Evolutionary conservation across 345 rosid species (phyloP), one percentile per base, ranked within the genome.

Genomic region (Barbarea vulgaris): DNA sequence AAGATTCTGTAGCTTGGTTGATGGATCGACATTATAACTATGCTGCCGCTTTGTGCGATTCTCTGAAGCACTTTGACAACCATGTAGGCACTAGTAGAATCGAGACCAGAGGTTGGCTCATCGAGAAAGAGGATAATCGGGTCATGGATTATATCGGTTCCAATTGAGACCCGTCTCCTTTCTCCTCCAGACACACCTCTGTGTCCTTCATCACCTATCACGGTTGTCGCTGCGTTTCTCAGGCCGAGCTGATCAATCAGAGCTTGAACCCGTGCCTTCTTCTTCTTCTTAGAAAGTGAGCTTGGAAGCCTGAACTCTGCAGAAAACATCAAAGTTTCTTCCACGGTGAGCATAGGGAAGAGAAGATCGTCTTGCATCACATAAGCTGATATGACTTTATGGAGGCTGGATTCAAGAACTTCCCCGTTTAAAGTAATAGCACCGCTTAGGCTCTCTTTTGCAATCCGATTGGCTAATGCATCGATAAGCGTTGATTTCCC

Each of bases 301-400:
- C 87, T 88, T n/a, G 98, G 97, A 36, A 94, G 95, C 77, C 97
- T 79, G 83, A 94, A 94, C 81, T 91, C 98, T 0, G 95, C 98
- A 0, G 97, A 84, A 72, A 94, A 91, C 97, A 90, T 88, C 13
- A 94, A 81, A 1, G 96, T 94, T 72, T 94, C 98, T 66, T 94
- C 91, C 17, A 94, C 95, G 0, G 97, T 94, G 18, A 93, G 81
- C 98, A 93, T 93, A 0, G 98, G 98, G 63, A 89, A 93, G 39
- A 93, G 77, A 54, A 94, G 93, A 71, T 94, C 98, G 50, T 94
- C 97, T 69, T 94, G 98, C 96, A 88, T 90, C 12, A 94, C 98
- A 72, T 94, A 94, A 33, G 96, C 97, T 0, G 98, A 94, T 28
- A 94, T 94, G 55, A 89, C 88, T 81, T 86, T 94, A 84, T 85